These are phyloP conservation scores for Exophiala dermatitidis DNA, from an alignment of 2,329 filamentous ascomycete species.

Conservation along the genomic window DNA sequence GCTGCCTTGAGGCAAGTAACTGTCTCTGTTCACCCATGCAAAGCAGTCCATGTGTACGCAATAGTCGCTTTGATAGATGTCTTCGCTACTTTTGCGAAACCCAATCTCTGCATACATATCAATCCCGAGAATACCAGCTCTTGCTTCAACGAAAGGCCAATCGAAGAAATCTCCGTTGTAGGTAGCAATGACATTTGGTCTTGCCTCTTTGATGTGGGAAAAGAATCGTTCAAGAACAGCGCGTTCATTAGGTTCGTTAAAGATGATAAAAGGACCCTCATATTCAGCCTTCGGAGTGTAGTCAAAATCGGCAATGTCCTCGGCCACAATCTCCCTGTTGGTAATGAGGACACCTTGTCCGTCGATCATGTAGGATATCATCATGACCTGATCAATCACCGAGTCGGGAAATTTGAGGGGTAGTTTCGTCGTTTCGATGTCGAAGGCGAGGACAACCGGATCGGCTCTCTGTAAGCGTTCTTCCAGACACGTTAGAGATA, in stretches of 20 bases:
- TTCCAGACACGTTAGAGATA: conserved; percentile 76
- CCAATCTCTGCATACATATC: conserved; percentile 99
- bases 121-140: conserved; percentile 88
- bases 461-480: conserved; percentile 85
- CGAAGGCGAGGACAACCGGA: conserved; percentile 96
- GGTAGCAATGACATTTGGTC: conserved; percentile 95
- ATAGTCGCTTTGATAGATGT: conserved; percentile 92
- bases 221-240: conserved; percentile 85
- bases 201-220: conserved; percentile 85
- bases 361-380: conserved; percentile 99
- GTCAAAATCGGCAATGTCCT: conserved; percentile 95
- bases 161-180: conserved; percentile 99
- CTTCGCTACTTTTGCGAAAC: conserved; percentile 89
- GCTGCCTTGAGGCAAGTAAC: conserved; percentile 93
- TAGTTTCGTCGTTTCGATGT: conserved; percentile 95
- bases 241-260: conserved; percentile 95
- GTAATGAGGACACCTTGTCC: conserved; percentile 97
- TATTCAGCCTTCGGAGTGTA: conserved; percentile 98
- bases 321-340: conserved; percentile 93
- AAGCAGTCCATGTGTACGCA: conserved; percentile 99
- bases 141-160: conserved; percentile 95
- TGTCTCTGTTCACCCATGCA: conserved; percentile 97
- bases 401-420: conserved; percentile 96
- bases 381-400: conserved; percentile 94
- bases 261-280: conserved; percentile 89